A percentile compares a stretch with the other conserved stretches of the same genome.
Evolutionary conservation across 352 stramenopile genomes (phyloP).

Genomic region (Phytophthora syringae): DNA sequence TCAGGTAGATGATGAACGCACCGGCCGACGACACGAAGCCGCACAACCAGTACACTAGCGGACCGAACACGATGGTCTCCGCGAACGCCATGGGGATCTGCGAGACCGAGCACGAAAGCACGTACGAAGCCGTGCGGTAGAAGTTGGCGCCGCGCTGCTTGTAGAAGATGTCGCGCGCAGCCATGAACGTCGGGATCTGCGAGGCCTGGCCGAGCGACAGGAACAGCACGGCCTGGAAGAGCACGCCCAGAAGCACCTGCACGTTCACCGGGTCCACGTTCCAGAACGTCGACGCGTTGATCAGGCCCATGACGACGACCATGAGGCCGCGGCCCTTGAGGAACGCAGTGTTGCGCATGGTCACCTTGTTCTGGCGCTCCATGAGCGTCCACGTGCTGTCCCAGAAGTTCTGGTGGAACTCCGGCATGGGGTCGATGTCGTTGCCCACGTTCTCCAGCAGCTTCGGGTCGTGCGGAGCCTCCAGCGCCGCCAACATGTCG

Average conservation of each 20-base stretch:
- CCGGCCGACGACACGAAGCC: slow-evolving; percentile 42
- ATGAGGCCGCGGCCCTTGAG: slow-evolving; percentile 49
- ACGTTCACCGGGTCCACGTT: slow-evolving; percentile 45
- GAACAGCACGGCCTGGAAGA: slow-evolving; percentile 84
- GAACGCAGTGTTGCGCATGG: slow-evolving; percentile 54
- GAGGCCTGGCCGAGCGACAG: slow-evolving; percentile 76
- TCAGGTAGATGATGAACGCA: slow-evolving; percentile 53
- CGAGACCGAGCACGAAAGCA: slow-evolving; percentile 65
- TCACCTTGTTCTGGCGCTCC: slow-evolving; percentile 66
- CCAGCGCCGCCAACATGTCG: slow-evolving; percentile 30
- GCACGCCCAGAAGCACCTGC: slow-evolving; percentile 64
- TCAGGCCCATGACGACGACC: slow-evolving; percentile 46
- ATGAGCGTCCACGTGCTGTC: slow-evolving; percentile 43
- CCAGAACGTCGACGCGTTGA: slow-evolving; percentile 53
- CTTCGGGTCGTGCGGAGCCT: slow-evolving; percentile 31
- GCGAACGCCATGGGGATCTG: slow-evolving; percentile 64
- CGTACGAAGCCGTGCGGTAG: slow-evolving; percentile 65
- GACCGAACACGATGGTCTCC: slow-evolving; percentile 80
- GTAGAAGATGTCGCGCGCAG: no score
- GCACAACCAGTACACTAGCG: slow-evolving; percentile 85
- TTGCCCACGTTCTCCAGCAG: slow-evolving; percentile 34
- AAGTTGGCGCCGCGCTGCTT: slow-evolving; percentile 81
- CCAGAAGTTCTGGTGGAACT: slow-evolving; percentile 52
- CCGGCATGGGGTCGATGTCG: slow-evolving; percentile 46
- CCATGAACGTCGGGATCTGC: no score